Percentiles rank a stretch among this genome's conserved stretches.
These are phyloP conservation scores for Sphaerostilbella broomeana DNA, from an alignment of 2,329 filamentous ascomycete species.

Conservation along the genomic window DNA sequence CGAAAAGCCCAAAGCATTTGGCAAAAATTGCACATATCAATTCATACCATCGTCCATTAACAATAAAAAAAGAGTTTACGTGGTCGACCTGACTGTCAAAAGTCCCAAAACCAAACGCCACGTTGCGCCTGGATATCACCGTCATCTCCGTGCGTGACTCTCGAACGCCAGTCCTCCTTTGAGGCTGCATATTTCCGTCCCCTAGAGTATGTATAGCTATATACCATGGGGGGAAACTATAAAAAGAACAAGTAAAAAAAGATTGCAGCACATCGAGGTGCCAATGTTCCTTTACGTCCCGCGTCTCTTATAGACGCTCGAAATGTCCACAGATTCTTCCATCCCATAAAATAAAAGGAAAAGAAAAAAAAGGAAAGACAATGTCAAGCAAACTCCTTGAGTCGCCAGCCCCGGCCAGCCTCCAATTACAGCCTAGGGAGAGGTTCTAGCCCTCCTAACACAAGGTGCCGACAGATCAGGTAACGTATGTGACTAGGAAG, in stretches of 20 bases:
- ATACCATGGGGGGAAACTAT: not conserved
- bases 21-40: too few relatives aligned
- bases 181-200: not conserved
- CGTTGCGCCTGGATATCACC: slow-evolving; percentile 4
- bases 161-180: too few relatives aligned
- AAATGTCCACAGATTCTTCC: not conserved
- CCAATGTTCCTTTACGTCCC: not conserved
- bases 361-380: slow-evolving; percentile 4
- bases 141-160: not conserved
- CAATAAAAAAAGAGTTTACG: too few relatives aligned
- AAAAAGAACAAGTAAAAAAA: not conserved
- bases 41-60: slow-evolving; percentile 9
- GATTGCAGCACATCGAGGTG: not conserved
- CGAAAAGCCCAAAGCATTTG: too few relatives aligned
- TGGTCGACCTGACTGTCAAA: too few relatives aligned
- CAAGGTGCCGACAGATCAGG: slow-evolving; percentile 6
- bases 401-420: slow-evolving; percentile 9
- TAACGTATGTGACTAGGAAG: not conserved
- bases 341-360: too few relatives aligned
- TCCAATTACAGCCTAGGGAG: slow-evolving; percentile 2
- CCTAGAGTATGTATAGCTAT: not conserved
- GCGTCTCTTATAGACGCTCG: not conserved
- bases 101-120: not conserved
- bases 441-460: slow-evolving; percentile 9
- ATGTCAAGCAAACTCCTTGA: slow-evolving; percentile 2